phyloP scores from a whole-genome alignment of 345 rosid species.

The Eucalyptus virginea region DNA sequence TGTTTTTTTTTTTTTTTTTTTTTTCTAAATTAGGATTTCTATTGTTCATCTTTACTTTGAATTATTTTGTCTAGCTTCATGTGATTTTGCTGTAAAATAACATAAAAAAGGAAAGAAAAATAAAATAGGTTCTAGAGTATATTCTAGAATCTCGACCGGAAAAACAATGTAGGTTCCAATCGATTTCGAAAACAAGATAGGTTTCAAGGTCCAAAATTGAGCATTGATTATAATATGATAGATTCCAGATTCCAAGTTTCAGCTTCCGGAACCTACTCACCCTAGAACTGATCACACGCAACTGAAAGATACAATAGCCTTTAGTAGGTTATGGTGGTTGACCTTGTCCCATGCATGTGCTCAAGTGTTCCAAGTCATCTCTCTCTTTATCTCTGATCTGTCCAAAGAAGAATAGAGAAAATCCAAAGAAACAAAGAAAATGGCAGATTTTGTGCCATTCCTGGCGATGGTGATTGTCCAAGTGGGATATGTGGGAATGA shows the following conservation, averaged over 20 bases:
- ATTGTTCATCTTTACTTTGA: no score
- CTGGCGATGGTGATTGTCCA: conserved; percentile 69
- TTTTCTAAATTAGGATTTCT: no score
- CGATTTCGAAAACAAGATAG: no score
- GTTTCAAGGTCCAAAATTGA: no score
- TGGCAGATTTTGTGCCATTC: conserved; percentile 23
- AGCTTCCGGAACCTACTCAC: no score
- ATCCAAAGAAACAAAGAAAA: background rate
- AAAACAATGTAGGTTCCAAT: no score
- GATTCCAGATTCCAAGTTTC: fast-evolving
- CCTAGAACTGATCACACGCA: fast-evolving
- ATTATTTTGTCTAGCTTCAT: no score
- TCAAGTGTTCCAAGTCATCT: background rate
- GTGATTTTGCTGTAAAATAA: no score
- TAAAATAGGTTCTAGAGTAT: no score
- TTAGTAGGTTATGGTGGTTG: background rate
- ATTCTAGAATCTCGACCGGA: fast-evolving
- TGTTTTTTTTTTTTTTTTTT: no score
- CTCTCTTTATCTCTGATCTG: background rate
- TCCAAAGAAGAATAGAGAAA: background rate
- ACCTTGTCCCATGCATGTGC: background rate
- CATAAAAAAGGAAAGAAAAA: no score
- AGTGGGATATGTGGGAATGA: conserved; percentile 74
- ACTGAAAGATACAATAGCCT: background rate
- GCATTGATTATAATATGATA: no score